Percentiles rank a stretch among this genome's conserved stretches.
Evolutionary conservation across 352 stramenopile species (phyloP).

Genomic region (Vaucheria bursata): DNA sequence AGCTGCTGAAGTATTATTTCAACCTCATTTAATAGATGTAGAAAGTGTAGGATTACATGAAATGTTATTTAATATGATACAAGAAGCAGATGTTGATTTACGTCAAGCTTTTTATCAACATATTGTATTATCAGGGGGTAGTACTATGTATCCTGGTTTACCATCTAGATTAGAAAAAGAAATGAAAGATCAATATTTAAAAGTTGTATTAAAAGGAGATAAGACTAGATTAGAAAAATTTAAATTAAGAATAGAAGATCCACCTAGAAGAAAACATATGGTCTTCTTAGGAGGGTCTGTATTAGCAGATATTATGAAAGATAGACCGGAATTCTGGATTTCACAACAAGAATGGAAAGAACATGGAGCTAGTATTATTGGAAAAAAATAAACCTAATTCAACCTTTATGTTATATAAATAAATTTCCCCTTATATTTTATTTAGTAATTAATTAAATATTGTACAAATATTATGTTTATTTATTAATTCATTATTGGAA

Average conservation of each 20-base stretch:
- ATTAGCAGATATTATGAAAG: conserved; percentile 83
- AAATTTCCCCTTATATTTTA: too few species aligned
- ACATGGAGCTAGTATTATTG: conserved; percentile 54
- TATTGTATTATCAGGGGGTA: conserved; percentile 73
- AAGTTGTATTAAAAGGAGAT: conserved; percentile 52
- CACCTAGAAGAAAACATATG: conserved; percentile 83
- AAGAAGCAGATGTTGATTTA: not conserved
- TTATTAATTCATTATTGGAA: too few species aligned
- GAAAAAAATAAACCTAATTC: too few species aligned
- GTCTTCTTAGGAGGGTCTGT: conserved; percentile 85
- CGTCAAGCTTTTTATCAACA: conserved; percentile 69
- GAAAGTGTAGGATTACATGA: conserved; percentile 83
- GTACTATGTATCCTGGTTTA: conserved; percentile 88
- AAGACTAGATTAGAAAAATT: conserved; percentile 73
- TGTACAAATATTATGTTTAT: too few species aligned
- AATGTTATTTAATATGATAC: conserved; percentile 59
- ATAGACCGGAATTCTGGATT: conserved; percentile 86
- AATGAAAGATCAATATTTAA: conserved; percentile 48
- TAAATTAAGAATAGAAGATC: conserved; percentile 84
- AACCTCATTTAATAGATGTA: conserved; percentile 87
- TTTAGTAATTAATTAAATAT: too few species aligned
- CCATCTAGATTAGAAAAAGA: conserved; percentile 80
- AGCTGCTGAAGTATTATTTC: conserved; percentile 85
- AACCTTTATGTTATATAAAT: too few species aligned
- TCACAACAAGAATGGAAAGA: conserved; percentile 86